Evolutionary conservation across 257 asterid genomes (phyloP), one percentile per base, ranked within the genome.

Genomic region (Eustoma russellianum): DNA sequence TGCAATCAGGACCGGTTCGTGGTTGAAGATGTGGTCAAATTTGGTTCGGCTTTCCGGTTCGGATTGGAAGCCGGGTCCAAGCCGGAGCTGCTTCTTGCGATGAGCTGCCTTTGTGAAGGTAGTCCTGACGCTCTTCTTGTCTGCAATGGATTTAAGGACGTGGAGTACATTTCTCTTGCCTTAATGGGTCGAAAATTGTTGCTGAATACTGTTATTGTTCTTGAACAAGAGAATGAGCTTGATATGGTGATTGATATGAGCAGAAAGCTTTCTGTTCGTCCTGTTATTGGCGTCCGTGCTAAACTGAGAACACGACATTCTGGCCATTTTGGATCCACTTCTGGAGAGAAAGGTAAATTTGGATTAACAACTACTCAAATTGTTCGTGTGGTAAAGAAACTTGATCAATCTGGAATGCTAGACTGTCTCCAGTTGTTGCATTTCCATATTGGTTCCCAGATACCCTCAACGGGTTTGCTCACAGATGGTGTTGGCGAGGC

Each of bases 301-400:
- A 88, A 92, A 88, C 82, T 92, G 55, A 79, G 97, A 70, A 92
- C 97, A 9, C 88, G 78, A 74, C 98, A 92, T 59, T 59, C 91
- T 0, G 97, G 98, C 12, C 98, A 92, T 68, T 92, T 92, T 5
- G 98, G 98, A n/a, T 85, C 98, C 10, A 92, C 98, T n/a, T 92
- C 98, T 0, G 97, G 98, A 0, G 98, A 92, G 79, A 92, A 83
- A 56, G 97, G 98, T 1, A 92, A 92, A 41, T 92, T 92, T 47
- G 98, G 98, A 28, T 74, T 92, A 17, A 92, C 88, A 2, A 81
- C 95, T 0, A 70, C 86, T 17, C 97, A 92, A 69, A 79, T 88
- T 60, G 76, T 92, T 40, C 89, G 88, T 17, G 94, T 92, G 30
- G 94, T 92, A 47, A 79, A 75, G 73, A 88, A 85, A 56, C 75